These are phyloP conservation scores for Alternaria ethzedia DNA, from an alignment of 2,329 filamentous ascomycete genomes.

Conservation along the genomic window DNA sequence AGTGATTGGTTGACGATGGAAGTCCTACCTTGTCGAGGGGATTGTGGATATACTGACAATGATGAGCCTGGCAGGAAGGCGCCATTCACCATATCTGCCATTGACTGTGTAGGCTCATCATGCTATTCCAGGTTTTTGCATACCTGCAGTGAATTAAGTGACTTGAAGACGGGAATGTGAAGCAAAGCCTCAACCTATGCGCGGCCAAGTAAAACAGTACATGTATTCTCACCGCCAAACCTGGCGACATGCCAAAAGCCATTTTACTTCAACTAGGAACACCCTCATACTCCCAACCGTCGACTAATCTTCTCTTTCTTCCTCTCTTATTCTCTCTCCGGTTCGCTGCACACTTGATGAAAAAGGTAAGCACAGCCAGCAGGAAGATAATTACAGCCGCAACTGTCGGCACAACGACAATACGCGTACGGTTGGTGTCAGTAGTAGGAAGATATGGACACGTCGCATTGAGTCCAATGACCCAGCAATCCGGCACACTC, in stretches of 20 bases:
- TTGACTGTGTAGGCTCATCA: not conserved
- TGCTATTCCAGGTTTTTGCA: not conserved
- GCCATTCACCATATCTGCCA: not conserved
- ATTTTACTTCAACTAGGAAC: constrained; percentile 57
- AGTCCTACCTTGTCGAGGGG: not conserved
- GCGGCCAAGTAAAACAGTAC: not conserved
- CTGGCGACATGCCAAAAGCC: not conserved
- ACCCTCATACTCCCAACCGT: constrained; percentile 72
- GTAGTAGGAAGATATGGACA: constrained; percentile 64
- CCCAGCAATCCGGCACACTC: constrained; percentile 64
- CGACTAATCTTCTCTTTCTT: constrained; percentile 55
- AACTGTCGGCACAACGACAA: constrained; percentile 66
- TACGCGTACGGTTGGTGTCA: constrained; percentile 52
- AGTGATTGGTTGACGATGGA: not conserved
- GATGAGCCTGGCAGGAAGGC: not conserved
- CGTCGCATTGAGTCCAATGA: constrained; percentile 59
- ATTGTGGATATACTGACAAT: not conserved
- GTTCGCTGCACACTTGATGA: constrained; percentile 70
- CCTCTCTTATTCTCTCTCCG: constrained; percentile 59
- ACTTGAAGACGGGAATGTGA: not conserved
- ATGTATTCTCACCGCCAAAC: not conserved
- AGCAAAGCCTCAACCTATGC: not conserved
- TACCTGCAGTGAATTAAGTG: not conserved
- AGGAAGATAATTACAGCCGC: constrained; percentile 68
- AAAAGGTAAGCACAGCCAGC: constrained; percentile 65